These are phyloP conservation scores for Teratosphaeriaceae sp. DNA, from an alignment of 2,329 filamentous ascomycete genomes.

Conservation along the genomic window DNA sequence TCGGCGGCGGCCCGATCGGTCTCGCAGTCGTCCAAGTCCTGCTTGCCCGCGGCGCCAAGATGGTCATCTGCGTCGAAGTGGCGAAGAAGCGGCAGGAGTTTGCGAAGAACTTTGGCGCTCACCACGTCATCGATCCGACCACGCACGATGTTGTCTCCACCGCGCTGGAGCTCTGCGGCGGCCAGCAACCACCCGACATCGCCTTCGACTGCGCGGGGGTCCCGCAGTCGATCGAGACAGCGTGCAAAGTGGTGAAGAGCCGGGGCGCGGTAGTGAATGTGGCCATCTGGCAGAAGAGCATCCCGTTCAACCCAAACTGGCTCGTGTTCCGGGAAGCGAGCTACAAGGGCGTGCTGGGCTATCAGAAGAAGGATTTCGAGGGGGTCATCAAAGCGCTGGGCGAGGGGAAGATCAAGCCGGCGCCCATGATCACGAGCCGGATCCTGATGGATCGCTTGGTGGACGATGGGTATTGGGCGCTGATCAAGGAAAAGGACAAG, in stretches of 20 bases:
- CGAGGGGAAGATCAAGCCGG: slow-evolving; percentile 40
- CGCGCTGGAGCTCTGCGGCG: slow-evolving; percentile 41
- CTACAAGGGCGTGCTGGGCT: slow-evolving; percentile 45
- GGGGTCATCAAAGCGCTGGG: slow-evolving; percentile 44
- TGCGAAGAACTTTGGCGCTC: slow-evolving; percentile 49
- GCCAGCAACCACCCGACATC: slow-evolving; percentile 48
- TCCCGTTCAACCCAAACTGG: slow-evolving; percentile 49
- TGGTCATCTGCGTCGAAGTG: slow-evolving; percentile 54
- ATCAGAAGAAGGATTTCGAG: slow-evolving; percentile 49
- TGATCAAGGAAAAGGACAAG: slow-evolving; percentile 52
- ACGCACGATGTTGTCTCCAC: slow-evolving; percentile 44
- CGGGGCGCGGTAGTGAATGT: slow-evolving; percentile 57
- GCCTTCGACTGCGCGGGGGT: slow-evolving; percentile 59
- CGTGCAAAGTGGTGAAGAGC: slow-evolving; percentile 46
- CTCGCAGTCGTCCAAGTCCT: slow-evolving; percentile 50
- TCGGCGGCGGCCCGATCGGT: slow-evolving; percentile 57
- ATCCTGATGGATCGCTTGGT: slow-evolving; percentile 51
- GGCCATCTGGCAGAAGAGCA: slow-evolving; percentile 55
- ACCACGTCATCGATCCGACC: slow-evolving; percentile 47
- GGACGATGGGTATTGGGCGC: slow-evolving; percentile 47
- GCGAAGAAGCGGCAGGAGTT: slow-evolving; percentile 45
- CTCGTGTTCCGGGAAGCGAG: slow-evolving; percentile 48
- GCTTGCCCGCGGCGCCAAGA: slow-evolving; percentile 44
- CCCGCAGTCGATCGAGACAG: slow-evolving; percentile 33
- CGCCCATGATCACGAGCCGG: slow-evolving; percentile 55